phyloP scores from a whole-genome alignment of 1,284 basidiomycete genomes.

The Cystobasidium slooffiae region DNA sequence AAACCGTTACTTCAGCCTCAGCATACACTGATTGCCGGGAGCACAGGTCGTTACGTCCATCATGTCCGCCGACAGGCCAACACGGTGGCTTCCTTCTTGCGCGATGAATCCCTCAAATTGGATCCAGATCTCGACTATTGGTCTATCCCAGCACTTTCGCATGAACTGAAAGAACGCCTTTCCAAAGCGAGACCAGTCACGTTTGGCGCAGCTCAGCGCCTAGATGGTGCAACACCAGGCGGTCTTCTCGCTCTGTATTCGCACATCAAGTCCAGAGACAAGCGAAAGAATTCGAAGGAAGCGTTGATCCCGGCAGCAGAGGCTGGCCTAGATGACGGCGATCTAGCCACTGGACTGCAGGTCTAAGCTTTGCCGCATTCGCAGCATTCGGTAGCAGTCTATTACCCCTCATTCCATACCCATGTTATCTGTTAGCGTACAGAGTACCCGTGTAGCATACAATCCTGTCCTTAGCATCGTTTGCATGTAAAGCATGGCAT shows the following conservation, averaged over 20 bases:
- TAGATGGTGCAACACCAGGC: constrained; percentile 84
- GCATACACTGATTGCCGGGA: background rate
- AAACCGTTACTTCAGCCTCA: constrained; percentile 6
- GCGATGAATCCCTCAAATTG: constrained; percentile 74
- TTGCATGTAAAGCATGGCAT: too few relatives aligned
- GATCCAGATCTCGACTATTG: constrained; percentile 73
- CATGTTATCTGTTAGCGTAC: background rate
- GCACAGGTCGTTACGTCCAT: constrained; percentile 43
- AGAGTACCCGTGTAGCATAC: too few relatives aligned
- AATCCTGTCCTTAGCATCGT: too few relatives aligned
- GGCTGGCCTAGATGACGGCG: constrained; percentile 23
- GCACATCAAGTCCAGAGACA: constrained; percentile 59
- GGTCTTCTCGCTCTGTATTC: constrained; percentile 68
- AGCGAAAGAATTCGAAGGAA: background rate
- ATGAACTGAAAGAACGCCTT: constrained; percentile 73
- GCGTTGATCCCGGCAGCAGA: constrained; percentile 19
- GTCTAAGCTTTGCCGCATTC: background rate
- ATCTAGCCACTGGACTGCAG: background rate
- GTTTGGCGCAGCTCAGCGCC: constrained; percentile 78
- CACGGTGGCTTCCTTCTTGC: constrained; percentile 66
- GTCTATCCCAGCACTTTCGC: constrained; percentile 69
- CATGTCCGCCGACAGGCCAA: constrained; percentile 46
- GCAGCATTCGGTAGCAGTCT: too few relatives aligned
- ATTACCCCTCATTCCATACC: background rate
- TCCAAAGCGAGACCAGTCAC: constrained; percentile 67